Evolutionary conservation across 2,329 filamentous ascomycete genomes (phyloP), one percentile per base, ranked within the genome.

Genomic region (Mollisiaceae sp.): DNA sequence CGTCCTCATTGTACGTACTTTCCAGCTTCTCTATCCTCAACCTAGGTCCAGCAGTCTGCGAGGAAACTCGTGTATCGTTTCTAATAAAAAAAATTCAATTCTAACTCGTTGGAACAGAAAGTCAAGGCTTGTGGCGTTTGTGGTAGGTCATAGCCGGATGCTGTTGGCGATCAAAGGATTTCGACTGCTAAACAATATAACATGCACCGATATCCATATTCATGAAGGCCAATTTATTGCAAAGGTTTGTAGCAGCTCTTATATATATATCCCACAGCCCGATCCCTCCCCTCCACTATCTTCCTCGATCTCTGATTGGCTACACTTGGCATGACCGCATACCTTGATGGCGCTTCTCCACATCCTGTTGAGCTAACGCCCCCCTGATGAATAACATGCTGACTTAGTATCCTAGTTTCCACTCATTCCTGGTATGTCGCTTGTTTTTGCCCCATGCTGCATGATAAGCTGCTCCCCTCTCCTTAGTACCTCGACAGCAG

Each of bases 171-270:
- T 27, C 15, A 4, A 18, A 35, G 38, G 11, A 12, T 22, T 22
- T 15, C 15, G 22, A 18, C 18, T 59, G 57, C 36, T 32, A 20
- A 60, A 35, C 47, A 45, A 38, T 60, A 74, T 59, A 1, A 24
- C n/a, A 54, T 78, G 78, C 69, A 79, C 78, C 63, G 72, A 72
- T 68, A 68, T 81, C 76, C 86, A 89, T 73, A 88, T 88, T 72
- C 88, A 91, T 74, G 86, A 90, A 76, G 89, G 89, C 73, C 88
- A 91, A 78, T 91, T 91, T 71, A 79, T 84, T 72, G 81, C 82
- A 73, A 82, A 83, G 78, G 81, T 82, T 77, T 66, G 78, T 64
- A 57, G 59, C 39, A 18, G 32, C 15, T 64, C 62, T 67, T 68
- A 71, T 70, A 72, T 70, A 67, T 65, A 39, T 45, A 2, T 35